Evolutionary conservation across 192 early-diverging fungal species (phyloP), one percentile per base, ranked within the genome.

Genomic region (Coemansia guatemalensis): DNA sequence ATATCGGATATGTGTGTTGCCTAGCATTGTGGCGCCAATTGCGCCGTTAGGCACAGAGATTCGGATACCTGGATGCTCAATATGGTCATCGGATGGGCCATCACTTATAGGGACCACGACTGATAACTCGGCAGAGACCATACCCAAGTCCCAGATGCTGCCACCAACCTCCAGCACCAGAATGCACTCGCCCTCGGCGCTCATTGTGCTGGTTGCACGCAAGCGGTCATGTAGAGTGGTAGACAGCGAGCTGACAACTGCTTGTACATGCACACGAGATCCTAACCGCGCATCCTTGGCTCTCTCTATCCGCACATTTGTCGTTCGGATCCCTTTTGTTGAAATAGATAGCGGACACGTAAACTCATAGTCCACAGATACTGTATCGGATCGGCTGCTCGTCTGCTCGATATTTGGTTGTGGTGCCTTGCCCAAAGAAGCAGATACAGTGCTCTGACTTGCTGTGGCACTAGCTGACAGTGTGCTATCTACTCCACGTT

Each of bases 81-180:
- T 23, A 2, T 50, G 26, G 12, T 44, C 61, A 8, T 39, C 35
- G 9, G 35, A 39, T 39, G 49, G 47, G 0, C 39, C 39, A 8
- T 54, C 44, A 23, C 33, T 47, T 20, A 41, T n/a, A 22, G 67
- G 65, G 48, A 79, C 55, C 1, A 52, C 9, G 17, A 81, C 67
- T 1, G 51, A 30, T n/a, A 81, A 25, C 53, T 81, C 78, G 27
- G 78, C 78, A 26, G 53, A 75, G 18, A 73, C 72, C 61, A 75
- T 41, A 1, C 78, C 78, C 20, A 81, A 47, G 53, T 81, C 78
- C 78, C 78, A 81, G 22, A 81, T 50, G 26, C 78, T 81, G 62
- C 69, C 53, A 56, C 72, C 78, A 30, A 81, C 69, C 7, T 64
- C 44, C 7, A 81, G 48, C 20, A 20, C 48, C 32, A 81, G 58